Percentiles rank a stretch among this genome's conserved stretches.
Conservation (phyloP, 2,329 filamentous ascomycete genomes). For the Colletotrichum acutatum region DNA sequence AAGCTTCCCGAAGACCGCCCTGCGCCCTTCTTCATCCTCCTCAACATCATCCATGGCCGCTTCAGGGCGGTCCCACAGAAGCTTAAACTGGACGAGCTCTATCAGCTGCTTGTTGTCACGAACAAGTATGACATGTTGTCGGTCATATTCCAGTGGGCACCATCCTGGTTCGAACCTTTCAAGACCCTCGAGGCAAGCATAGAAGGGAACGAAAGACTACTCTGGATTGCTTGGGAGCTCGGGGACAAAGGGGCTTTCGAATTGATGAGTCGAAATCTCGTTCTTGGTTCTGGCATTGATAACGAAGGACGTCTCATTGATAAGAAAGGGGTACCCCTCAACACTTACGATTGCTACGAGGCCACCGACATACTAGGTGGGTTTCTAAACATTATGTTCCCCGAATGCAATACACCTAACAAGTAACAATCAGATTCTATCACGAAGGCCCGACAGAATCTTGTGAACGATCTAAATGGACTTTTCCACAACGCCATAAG, state of each 20-base stretch:
- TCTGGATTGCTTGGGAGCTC: constrained; percentile 15
- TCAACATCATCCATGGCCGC: background rate
- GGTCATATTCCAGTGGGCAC: no score
- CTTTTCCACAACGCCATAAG: background rate
- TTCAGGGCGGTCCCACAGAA: background rate
- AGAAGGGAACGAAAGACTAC: background rate
- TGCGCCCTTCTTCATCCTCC: background rate
- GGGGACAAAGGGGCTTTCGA: background rate
- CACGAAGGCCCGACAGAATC: background rate
- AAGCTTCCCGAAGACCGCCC: background rate
- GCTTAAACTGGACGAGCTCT: background rate
- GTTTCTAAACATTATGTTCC: accelerated
- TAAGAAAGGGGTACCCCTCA: background rate
- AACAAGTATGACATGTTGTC: background rate
- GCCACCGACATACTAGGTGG: background rate
- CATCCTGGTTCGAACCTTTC: background rate
- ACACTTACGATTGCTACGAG: background rate
- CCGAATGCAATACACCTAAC: background rate
- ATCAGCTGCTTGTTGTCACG: background rate
- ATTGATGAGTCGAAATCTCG: accelerated
- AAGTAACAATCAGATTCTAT: background rate
- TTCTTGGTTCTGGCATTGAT: background rate
- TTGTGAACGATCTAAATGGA: background rate
- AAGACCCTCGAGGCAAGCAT: background rate
- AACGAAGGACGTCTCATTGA: background rate